Evolutionary conservation across 352 stramenopile species (phyloP).

Genomic region (Ophiocytium majus): DNA sequence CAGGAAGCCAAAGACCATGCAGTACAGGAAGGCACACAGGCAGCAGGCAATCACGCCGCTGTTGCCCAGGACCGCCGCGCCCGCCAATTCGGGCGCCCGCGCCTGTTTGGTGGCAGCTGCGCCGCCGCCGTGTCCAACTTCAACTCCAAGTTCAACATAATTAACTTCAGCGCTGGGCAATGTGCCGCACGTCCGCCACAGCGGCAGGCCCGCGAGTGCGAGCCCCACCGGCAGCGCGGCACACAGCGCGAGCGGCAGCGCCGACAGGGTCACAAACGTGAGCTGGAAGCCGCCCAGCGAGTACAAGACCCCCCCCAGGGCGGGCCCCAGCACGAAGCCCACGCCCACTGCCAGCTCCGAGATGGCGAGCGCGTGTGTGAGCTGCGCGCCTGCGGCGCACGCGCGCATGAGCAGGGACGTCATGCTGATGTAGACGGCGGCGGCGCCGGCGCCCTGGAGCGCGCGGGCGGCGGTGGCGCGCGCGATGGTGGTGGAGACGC

Average conservation of each 20-base stretch:
- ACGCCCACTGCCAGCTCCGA: background rate
- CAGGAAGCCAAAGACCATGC: constrained; percentile 15
- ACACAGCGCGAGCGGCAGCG: background rate
- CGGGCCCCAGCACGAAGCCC: constrained; percentile 1
- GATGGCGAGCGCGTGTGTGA: background rate
- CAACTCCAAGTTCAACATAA: too few relatives aligned
- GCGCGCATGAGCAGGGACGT: background rate
- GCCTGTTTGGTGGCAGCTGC: background rate
- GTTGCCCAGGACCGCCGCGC: background rate
- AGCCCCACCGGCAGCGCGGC: background rate
- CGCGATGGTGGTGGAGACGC: background rate
- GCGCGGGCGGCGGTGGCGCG: background rate
- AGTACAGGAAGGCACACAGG: background rate
- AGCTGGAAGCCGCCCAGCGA: background rate
- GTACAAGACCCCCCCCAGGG: background rate
- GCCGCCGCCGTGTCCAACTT: background rate
- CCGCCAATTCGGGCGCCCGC: too few relatives aligned
- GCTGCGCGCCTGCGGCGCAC: background rate
- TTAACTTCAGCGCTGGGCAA: background rate
- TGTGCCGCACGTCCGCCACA: background rate
- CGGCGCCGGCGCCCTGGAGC: constrained; percentile 14
- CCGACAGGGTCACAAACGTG: background rate
- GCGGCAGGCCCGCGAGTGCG: background rate
- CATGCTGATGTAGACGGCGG: background rate
- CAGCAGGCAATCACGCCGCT: background rate